Evolutionary conservation across 495 filamentous ascomycete species (phyloP).

Genomic region (Oidiodendron maius): DNA sequence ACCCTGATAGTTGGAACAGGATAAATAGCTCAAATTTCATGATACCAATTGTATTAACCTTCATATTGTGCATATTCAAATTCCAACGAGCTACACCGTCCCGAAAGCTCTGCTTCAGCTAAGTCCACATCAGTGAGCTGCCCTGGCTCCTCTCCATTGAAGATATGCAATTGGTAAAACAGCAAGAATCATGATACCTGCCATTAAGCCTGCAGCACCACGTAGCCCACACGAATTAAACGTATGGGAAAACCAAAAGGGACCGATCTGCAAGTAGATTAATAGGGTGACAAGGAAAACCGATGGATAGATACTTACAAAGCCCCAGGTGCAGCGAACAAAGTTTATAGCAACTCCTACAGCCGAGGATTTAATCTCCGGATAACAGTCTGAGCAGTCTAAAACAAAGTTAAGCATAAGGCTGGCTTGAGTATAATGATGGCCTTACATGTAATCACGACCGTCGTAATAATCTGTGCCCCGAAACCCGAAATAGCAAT

Average conservation of each 20-base stretch:
- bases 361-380: slow-evolving; percentile 36
- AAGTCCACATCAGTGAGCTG: too few species aligned
- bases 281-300: slow-evolving; percentile 39
- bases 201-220: slow-evolving; percentile 33
- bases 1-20: too few species aligned
- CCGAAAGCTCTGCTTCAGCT: too few species aligned
- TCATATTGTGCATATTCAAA: too few species aligned
- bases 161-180: slow-evolving; percentile 32
- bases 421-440: too few species aligned
- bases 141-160: slow-evolving; percentile 5
- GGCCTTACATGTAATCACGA: slow-evolving; percentile 46
- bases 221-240: slow-evolving; percentile 35
- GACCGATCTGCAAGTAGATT: neutral
- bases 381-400: slow-evolving; percentile 48
- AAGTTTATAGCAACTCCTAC: slow-evolving; percentile 51
- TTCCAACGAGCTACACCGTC: too few species aligned
- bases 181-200: slow-evolving; percentile 34
- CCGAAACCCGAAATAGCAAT: slow-evolving; percentile 41
- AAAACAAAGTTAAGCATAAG: too few species aligned
- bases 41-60: too few species aligned
- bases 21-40: too few species aligned
- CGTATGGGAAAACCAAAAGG: slow-evolving; percentile 40
- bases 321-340: slow-evolving; percentile 45
- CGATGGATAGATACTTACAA: slow-evolving; percentile 43
- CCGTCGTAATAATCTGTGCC: slow-evolving; percentile 49